Conservation (phyloP, 495 filamentous ascomycete genomes). For the Margaritispora aquatica region DNA sequence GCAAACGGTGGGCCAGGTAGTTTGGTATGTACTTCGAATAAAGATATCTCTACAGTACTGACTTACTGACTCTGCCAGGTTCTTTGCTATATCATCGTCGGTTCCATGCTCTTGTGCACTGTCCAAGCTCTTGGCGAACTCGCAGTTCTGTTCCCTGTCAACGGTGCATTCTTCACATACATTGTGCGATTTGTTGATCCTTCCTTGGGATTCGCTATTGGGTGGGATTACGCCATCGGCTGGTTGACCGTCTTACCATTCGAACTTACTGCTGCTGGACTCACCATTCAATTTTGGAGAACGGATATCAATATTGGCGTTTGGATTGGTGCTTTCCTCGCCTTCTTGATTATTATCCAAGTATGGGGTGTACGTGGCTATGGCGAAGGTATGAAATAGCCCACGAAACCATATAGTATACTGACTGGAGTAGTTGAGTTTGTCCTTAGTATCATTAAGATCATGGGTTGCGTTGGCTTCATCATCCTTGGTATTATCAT, state of each 20-base stretch:
- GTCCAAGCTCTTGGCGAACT: conserved; percentile 23
- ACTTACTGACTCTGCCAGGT: conserved; percentile 11
- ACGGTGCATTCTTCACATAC: conserved; percentile 59
- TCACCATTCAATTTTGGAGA: conserved; percentile 54
- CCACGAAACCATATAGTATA: background rate
- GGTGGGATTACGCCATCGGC: conserved; percentile 64
- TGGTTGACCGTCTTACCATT: conserved; percentile 54
- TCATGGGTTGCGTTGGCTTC: conserved; percentile 36
- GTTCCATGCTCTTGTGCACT: conserved; percentile 21
- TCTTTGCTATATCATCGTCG: conserved; percentile 21
- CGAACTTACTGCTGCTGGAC: conserved; percentile 46
- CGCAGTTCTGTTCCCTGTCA: conserved; percentile 48
- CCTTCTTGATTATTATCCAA: conserved; percentile 53
- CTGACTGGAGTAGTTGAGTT: conserved; percentile 13
- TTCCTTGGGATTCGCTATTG: conserved; percentile 77
- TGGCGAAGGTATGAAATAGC: conserved; percentile 54
- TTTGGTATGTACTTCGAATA: conserved; percentile 19
- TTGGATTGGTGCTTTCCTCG: conserved; percentile 56
- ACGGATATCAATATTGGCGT: conserved; percentile 51
- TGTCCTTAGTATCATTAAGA: conserved; percentile 34
- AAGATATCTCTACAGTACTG: background rate
- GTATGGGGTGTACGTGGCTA: conserved; percentile 69
- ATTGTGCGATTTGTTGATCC: conserved; percentile 75
- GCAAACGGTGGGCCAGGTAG: conserved; percentile 35
- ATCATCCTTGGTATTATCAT: conserved; percentile 41